A percentile compares a stretch with the other conserved stretches of the same genome.
Evolutionary conservation across 208 protist species (phyloP).

Genomic region (Acanthamoeba lenticulata): DNA sequence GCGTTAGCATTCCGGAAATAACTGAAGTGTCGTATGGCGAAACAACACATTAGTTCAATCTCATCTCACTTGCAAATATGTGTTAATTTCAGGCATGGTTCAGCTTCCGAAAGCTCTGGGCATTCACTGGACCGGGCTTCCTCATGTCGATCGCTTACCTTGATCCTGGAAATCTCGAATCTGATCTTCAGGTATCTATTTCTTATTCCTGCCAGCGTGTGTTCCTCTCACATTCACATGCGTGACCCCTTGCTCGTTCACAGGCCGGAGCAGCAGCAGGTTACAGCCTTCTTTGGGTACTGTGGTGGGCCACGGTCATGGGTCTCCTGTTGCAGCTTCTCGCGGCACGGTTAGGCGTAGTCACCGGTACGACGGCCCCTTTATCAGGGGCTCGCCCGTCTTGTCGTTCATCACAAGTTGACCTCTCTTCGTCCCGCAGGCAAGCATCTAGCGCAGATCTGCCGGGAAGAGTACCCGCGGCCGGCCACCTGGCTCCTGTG

Average conservation of each 20-base stretch:
- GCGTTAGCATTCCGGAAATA: background rate
- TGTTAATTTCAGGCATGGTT: slow-evolving; percentile 59
- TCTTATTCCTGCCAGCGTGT: background rate
- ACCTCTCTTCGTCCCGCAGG: slow-evolving; percentile 13
- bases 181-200: slow-evolving; percentile 80
- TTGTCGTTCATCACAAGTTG: background rate
- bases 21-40: background rate
- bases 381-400: background rate
- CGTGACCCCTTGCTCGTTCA: background rate
- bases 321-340: slow-evolving; percentile 86
- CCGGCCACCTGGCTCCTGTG: slow-evolving; percentile 76
- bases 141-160: slow-evolving; percentile 91
- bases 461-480: slow-evolving; percentile 77
- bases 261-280: slow-evolving; percentile 73
- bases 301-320: slow-evolving; percentile 85
- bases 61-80: background rate
- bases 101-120: slow-evolving; percentile 76
- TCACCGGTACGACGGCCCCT: slow-evolving; percentile 68
- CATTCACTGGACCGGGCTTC: slow-evolving; percentile 85
- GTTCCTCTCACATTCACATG: background rate
- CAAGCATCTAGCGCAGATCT: slow-evolving; percentile 84
- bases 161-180: slow-evolving; percentile 89
- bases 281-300: slow-evolving; percentile 88
- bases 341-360: slow-evolving; percentile 79
- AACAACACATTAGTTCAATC: background rate